These are phyloP conservation scores for Lepidium didymum DNA, from an alignment of 345 rosid species.

Conservation along the genomic window DNA sequence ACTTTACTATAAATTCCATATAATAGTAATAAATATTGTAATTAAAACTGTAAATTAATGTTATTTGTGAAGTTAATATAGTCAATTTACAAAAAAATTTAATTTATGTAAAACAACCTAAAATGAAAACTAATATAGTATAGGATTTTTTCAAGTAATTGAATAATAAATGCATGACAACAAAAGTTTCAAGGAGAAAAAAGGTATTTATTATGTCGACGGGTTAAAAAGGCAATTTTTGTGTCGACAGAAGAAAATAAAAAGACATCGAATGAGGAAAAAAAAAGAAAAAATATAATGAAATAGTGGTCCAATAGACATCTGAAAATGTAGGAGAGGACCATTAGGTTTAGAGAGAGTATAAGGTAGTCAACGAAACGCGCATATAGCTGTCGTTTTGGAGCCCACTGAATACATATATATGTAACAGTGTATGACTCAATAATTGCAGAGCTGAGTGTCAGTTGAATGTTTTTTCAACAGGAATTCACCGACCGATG, in stretches of 20 bases:
- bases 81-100: too few relatives aligned
- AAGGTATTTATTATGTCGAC: neutral
- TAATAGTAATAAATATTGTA: too few relatives aligned
- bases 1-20: too few relatives aligned
- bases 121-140: too few relatives aligned
- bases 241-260: neutral
- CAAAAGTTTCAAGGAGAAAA: neutral
- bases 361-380: conserved; percentile 28
- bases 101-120: too few relatives aligned
- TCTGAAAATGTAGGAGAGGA: conserved; percentile 17
- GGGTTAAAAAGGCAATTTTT: neutral
- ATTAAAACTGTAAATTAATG: too few relatives aligned
- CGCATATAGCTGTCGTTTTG: conserved; percentile 22
- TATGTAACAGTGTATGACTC: conserved; percentile 18
- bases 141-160: too few relatives aligned
- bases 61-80: too few relatives aligned
- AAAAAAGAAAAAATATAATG: neutral
- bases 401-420: conserved; percentile 8
- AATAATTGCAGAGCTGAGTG: conserved; percentile 12
- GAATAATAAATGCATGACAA: too few relatives aligned
- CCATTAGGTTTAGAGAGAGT: neutral
- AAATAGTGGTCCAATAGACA: conserved; percentile 21
- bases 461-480: neutral
- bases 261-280: neutral
- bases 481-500: conserved; percentile 26